Percentiles rank a stretch among this genome's conserved stretches.
phyloP scores from a whole-genome alignment of 2,329 filamentous ascomycete genomes.

The Clarireedia homoeocarpa region DNA sequence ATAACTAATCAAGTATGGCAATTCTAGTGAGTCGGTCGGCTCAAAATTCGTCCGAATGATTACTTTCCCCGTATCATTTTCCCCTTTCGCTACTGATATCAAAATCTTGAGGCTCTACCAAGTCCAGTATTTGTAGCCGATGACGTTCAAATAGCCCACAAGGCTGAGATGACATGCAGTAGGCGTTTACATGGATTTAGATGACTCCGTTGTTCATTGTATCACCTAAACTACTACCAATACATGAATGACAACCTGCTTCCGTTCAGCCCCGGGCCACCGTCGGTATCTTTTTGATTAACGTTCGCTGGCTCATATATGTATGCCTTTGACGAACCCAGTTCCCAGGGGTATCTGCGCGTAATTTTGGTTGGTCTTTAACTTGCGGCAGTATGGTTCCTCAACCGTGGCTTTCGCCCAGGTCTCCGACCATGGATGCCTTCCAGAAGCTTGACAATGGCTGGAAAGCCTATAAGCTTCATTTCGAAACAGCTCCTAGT shows the following conservation, averaged over 20 bases:
- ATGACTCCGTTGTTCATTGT: background rate
- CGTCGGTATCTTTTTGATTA: no score
- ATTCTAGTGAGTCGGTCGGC: background rate
- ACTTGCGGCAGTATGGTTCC: background rate
- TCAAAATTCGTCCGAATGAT: background rate
- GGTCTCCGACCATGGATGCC: background rate
- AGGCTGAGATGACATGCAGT: background rate
- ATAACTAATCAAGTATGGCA: constrained; percentile 7
- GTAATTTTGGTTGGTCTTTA: no score
- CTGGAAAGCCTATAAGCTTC: background rate
- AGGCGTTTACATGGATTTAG: background rate
- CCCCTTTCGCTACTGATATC: background rate
- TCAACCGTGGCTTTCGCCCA: background rate
- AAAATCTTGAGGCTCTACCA: background rate
- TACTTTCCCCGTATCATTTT: background rate
- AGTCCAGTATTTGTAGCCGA: background rate
- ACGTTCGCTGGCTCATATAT: no score
- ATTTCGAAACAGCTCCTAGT: background rate
- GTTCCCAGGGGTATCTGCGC: no score
- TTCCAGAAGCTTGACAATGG: background rate
- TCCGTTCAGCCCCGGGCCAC: no score
- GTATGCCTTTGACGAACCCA: no score
- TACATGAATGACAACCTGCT: no score
- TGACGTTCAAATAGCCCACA: background rate
- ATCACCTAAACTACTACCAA: no score